Evolutionary conservation across 2,329 filamentous ascomycete species (phyloP), one percentile per base, ranked within the genome.

Genomic region (Trichoderma simmonsii): DNA sequence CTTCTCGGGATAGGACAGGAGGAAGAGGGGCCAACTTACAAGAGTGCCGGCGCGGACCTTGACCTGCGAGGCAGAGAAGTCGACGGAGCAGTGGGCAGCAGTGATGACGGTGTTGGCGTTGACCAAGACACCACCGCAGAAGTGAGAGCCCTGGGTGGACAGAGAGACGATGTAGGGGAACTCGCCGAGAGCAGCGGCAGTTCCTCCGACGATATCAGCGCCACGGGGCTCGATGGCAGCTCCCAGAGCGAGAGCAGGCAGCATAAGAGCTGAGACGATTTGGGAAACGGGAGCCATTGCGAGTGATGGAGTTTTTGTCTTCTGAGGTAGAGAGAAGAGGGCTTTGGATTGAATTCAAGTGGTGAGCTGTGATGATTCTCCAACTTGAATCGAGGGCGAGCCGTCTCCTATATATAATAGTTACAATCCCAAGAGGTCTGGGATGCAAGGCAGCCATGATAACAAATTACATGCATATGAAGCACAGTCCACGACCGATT

Each of bases 121-220:
- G 57, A 80, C 28, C 24, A 80, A 73, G 15, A 75, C 67, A 24
- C 79, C 79, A 21, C 79, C 79, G 43, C 79, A 80, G 74, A 77
- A 77, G 57, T 78, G 75, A 28, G 48, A 56, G 51, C 18, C 72
- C 67, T 39, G 63, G 68, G 30, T 51, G 48, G 73, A 70, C 57
- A 80, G 72, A 71, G 73, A 75, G 65, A 80, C 79, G 24, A 80
- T 79, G 77, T 75, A 80, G 34, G 79, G 79, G 61, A 80, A 80
- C 18, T 80, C 79, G 28, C 77, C 78, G 26, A 73, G 24, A 3
- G n/a, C 18, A 34, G 78, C 78, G 15, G 34, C 56, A 3, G 72
- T 71, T 26, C 78, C 78, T 21, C 78, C 78, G 30, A 79, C 78
- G 12, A 79, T 79, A 4, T 65, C 69, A 24, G 51, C 28, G 32